Evolutionary conservation across 2,329 filamentous ascomycete species (phyloP), one percentile per base, ranked within the genome.

Genomic region (Neonectria faginata): DNA sequence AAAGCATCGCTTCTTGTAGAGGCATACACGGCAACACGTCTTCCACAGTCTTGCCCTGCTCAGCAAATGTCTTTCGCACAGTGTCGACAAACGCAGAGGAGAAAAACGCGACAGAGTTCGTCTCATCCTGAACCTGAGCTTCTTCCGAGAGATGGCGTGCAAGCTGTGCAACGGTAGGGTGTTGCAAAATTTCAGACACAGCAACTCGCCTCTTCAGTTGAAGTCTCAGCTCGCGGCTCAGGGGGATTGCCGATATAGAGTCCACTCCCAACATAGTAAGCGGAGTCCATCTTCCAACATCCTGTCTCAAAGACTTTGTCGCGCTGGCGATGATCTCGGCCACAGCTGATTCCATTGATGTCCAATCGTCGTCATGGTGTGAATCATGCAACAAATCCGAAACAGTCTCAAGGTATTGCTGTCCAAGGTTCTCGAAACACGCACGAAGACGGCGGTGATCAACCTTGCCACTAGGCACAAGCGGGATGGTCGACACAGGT

Each of bases 1-100:
- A 86, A 0, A 97, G 82, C 93, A 97, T 97, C 1, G 91, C 91
- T 79, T 97, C 92, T 76, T 97, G 94, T 0, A 97, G 80, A 1
- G 94, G 92, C 1, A 93, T 97, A 74, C 94, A 97, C 1, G 94
- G 94, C 5, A 94, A 79, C 9, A 97, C 83, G 1, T 80, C 82
- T 31, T 85, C 78, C 3, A 91, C 80, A 0, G 69, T 48, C 5
- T 77, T 75, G 0, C 76, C 76, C 2, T 76, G 65, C 5, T 64
- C 16, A 5, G 68, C 48, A 59, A 86, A 80, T 0, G 69, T 71
- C 6, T 74, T 60, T 27, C 67, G 72, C 7, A 84, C 60, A 27
- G 55, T 50, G 3, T 69, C 39, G 2, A 73, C 42, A 42, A 79
- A 77, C 1, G 59, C 18, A 4, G 67, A 2, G 0, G 76, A 61